phyloP scores from a whole-genome alignment of 1,284 basidiomycete species.

The Vanrija humicola region DNA sequence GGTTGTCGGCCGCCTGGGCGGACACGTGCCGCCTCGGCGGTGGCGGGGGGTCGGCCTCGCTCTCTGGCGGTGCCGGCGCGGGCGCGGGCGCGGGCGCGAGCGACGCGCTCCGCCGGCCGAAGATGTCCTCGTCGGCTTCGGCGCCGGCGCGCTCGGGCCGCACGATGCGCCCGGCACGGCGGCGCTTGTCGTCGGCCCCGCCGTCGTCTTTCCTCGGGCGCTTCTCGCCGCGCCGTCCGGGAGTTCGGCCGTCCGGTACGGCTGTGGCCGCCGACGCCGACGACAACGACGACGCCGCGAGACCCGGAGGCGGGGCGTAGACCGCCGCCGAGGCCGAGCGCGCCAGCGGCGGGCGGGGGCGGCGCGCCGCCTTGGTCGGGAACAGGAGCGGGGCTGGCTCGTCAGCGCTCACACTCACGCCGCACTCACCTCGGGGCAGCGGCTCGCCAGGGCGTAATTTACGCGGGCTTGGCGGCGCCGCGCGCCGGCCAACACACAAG shows the following conservation, averaged over 20 bases:
- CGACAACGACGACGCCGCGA: not conserved
- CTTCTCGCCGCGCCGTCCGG: slow-evolving; percentile 42
- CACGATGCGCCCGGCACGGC: slow-evolving; percentile 28
- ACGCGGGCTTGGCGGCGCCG: slow-evolving; percentile 24
- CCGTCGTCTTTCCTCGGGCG: slow-evolving; percentile 19
- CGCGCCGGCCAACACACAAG: slow-evolving; percentile 32
- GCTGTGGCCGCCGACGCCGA: slow-evolving; percentile 1
- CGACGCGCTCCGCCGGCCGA: slow-evolving; percentile 25
- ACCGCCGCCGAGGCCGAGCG: slow-evolving; percentile 33
- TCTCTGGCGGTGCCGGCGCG: slow-evolving; percentile 4
- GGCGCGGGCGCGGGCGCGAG: slow-evolving; percentile 9
- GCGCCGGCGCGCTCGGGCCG: not conserved
- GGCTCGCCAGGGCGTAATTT: slow-evolving; percentile 48
- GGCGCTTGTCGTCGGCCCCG: slow-evolving; percentile 18
- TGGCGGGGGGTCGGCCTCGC: not conserved
- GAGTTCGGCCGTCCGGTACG: slow-evolving; percentile 28
- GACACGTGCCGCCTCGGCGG: slow-evolving; percentile 18
- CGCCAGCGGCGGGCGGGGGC: slow-evolving; percentile 25
- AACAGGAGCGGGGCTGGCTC: slow-evolving; percentile 33
- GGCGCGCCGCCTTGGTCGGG: slow-evolving; percentile 26
- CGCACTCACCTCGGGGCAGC: slow-evolving; percentile 41
- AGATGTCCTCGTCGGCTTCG: slow-evolving; percentile 37
- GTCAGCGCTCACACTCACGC: not conserved
- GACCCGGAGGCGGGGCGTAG: slow-evolving; percentile 36
- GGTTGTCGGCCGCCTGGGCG: slow-evolving; percentile 41